phyloP scores from a whole-genome alignment of 1,139 yeast species.

The Nadsonia starkeyi-henricii region DNA sequence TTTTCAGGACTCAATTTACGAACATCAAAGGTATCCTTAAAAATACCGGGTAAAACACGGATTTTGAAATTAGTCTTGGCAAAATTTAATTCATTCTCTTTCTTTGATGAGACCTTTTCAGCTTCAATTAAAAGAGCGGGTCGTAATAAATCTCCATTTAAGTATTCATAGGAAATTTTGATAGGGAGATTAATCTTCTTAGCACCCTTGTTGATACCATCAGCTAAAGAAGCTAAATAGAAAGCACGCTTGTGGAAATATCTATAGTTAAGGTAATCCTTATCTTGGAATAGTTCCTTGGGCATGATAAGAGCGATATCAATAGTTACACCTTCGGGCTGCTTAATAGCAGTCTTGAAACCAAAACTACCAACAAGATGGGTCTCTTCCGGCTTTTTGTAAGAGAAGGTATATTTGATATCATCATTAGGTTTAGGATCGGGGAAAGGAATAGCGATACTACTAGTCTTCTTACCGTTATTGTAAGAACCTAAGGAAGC shows the following conservation, averaged over 20 bases:
- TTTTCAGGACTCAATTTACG: constrained; percentile 68
- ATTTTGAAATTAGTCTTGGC: constrained; percentile 58
- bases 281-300: constrained; percentile 52
- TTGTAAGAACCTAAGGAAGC: constrained; percentile 1
- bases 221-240: constrained; percentile 65
- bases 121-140: constrained; percentile 21
- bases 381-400: constrained; percentile 57
- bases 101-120: constrained; percentile 1
- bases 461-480: constrained; percentile 28
- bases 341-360: constrained; percentile 60
- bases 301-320: constrained; percentile 85
- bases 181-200: constrained; percentile 24
- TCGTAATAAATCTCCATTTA: constrained; percentile 22
- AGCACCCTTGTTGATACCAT: constrained; percentile 34
- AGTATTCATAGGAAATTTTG: constrained; percentile 41
- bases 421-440: constrained; percentile 69
- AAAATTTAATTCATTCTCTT: background rate
- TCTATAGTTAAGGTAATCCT: constrained; percentile 82
- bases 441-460: constrained; percentile 48
- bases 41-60: constrained; percentile 60
- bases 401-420: constrained; percentile 56
- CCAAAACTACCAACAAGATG: constrained; percentile 85
- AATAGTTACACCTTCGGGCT: constrained; percentile 48
- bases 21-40: constrained; percentile 53
- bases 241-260: constrained; percentile 83